Base-by-base conservation (phyloP, 2,329 filamentous ascomycete genomes). In the Monascus ruber region DNA sequence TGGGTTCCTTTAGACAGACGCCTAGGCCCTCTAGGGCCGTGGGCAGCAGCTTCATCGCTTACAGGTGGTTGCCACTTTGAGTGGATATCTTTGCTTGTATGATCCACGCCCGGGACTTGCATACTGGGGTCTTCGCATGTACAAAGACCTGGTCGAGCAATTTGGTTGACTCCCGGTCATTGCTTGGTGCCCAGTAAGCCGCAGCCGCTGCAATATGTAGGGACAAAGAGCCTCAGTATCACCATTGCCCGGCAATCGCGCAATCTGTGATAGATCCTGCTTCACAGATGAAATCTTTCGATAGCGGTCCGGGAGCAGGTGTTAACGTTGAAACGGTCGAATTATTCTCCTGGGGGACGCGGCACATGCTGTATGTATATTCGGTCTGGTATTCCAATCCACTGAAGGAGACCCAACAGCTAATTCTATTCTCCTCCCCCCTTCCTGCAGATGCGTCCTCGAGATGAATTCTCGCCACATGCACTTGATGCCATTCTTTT, bases 201-300 rank as follows among this genome's bases (percentile, higher is more conserved):
- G 94, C 87, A 3, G 87, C 84, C 4, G 85, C 78, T 39, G 83
- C 78, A 4, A 87, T 78, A 56, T 85, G 80, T 2, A 93, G 69
- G 45, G 81, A 79, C 45, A 93, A 70, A 0, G 87, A 1, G 79
- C 78, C 38, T 76, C 66, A 43, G 73, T 72, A 50, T 94, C 81
- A 17, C 86, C 88, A 50, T 86, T 77, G 3, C 75, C 77, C 5
- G 95, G 68, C 31, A 89, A 72, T 47, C 81, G 74, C 46, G 84
- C 79, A 4, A 94, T 79, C 51, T 79, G 73, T 37, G 79, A 62
- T 36, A 96, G 65, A 56, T 96, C 89, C 53, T 85, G 73, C 48
- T 86, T 86, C 42, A 95, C 72, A 2, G 88, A 88, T 42, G 85
- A 87, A 1, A 84, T 83, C 5, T 86, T 94, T 52, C 94, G 83